Conservation (phyloP, 176 grass and related monocot genomes). For the Triticum urartu region DNA sequence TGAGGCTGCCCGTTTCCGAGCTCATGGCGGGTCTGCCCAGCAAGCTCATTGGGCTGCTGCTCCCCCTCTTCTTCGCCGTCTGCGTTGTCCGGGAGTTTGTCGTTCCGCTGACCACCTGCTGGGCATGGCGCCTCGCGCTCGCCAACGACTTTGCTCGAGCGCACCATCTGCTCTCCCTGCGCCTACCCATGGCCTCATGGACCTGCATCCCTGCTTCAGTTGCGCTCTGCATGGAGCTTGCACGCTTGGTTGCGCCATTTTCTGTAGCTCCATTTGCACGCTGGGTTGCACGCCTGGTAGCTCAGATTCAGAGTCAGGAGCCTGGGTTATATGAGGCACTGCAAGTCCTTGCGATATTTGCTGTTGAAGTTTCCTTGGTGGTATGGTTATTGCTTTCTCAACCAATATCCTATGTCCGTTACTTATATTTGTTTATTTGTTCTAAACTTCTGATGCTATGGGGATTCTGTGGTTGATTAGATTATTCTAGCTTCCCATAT, state of each 20-base stretch:
- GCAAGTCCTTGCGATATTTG: background rate
- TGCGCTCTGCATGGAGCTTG: background rate
- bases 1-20: constrained; percentile 13
- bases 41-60: constrained; percentile 22
- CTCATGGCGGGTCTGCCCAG: constrained; percentile 10
- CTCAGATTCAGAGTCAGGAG: background rate
- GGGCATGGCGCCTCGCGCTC: constrained; percentile 31
- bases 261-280: constrained; percentile 11
- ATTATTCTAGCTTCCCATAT: background rate
- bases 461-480: background rate
- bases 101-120: constrained; percentile 25
- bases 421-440: background rate
- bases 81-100: constrained; percentile 18
- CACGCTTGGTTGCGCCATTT: background rate
- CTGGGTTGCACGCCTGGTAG: background rate
- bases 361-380: background rate
- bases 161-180: constrained; percentile 25
- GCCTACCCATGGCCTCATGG: background rate
- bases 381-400: constrained; percentile 3
- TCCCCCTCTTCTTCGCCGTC: constrained; percentile 19
- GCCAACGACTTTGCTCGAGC: background rate
- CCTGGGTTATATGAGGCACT: constrained; percentile 1
- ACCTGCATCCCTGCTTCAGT: background rate
- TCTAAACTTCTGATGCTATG: background rate
- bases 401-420: background rate